phyloP scores from a whole-genome alignment of 208 protist species.

The Phytomonas francai region DNA sequence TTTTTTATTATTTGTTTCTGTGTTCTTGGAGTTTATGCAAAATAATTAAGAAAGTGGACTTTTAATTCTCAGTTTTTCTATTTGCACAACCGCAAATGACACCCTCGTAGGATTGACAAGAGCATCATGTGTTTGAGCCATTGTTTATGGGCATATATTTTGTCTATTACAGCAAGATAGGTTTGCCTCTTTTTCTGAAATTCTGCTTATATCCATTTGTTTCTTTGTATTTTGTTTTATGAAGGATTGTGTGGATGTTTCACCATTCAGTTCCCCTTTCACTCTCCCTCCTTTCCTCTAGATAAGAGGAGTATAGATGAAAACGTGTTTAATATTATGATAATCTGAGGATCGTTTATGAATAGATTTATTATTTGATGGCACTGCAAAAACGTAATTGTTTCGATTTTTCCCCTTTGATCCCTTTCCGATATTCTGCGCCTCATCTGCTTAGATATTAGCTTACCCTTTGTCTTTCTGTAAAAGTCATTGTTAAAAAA shows the following conservation, averaged over 20 bases:
- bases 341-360: neutral
- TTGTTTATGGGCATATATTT: neutral
- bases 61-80: neutral
- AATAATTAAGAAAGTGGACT: neutral
- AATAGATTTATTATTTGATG: neutral
- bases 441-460: neutral
- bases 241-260: neutral
- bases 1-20: constrained; percentile 6
- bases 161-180: neutral
- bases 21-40: neutral
- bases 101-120: neutral
- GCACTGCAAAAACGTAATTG: neutral
- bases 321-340: neutral
- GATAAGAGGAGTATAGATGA: neutral
- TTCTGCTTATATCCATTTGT: constrained; percentile 2
- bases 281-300: neutral
- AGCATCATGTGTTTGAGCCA: neutral
- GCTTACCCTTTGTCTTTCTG: neutral
- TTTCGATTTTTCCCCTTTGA: neutral
- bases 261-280: neutral
- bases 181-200: neutral
- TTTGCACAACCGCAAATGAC: neutral
- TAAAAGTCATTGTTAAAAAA: neutral
- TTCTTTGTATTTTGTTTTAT: constrained; percentile 6
- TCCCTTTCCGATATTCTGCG: neutral